Conservation (phyloP, 2,329 filamentous ascomycete species). For the Aspergillus ochraceus region DNA sequence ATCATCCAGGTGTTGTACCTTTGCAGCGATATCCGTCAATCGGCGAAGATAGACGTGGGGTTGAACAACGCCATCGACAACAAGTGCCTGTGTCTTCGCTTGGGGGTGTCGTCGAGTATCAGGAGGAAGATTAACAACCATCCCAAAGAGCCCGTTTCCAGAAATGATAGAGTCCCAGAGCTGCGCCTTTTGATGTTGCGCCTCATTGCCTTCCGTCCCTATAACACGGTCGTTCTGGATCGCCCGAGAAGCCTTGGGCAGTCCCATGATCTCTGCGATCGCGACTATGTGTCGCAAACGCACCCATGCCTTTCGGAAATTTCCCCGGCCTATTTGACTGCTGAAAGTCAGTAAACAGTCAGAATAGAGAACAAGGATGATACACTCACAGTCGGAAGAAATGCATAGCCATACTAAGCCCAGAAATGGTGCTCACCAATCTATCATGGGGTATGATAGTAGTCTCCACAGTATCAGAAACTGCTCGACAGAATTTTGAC, state of each 20-base stretch:
- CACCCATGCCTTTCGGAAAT: conserved; percentile 38
- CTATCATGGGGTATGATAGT: conserved; percentile 17
- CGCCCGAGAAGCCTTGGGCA: conserved; percentile 24
- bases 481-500: conserved; percentile 4
- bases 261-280: conserved; percentile 40
- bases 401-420: conserved; percentile 28
- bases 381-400: conserved; percentile 37
- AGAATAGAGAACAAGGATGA: not conserved
- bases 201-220: conserved; percentile 6
- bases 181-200: conserved; percentile 21
- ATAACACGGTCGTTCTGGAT: conserved; percentile 1
- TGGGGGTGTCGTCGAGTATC: conserved; percentile 27
- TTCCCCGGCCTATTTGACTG: conserved; percentile 35
- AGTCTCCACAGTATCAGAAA: conserved; percentile 13
- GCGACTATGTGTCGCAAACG: conserved; percentile 38
- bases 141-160: conserved; percentile 31
- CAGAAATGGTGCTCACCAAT: conserved; percentile 12
- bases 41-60: conserved; percentile 8
- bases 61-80: conserved; percentile 14
- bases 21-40: conserved; percentile 11
- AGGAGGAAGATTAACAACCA: conserved; percentile 39
- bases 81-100: not conserved
- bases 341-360: not conserved
- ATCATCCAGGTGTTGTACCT: conserved; percentile 16
- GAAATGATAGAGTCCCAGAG: conserved; percentile 36